A percentile compares a stretch with the other conserved stretches of the same genome.
phyloP scores from a whole-genome alignment of 768 basidiomycete genomes.

The Psilocybe cubensis region DNA sequence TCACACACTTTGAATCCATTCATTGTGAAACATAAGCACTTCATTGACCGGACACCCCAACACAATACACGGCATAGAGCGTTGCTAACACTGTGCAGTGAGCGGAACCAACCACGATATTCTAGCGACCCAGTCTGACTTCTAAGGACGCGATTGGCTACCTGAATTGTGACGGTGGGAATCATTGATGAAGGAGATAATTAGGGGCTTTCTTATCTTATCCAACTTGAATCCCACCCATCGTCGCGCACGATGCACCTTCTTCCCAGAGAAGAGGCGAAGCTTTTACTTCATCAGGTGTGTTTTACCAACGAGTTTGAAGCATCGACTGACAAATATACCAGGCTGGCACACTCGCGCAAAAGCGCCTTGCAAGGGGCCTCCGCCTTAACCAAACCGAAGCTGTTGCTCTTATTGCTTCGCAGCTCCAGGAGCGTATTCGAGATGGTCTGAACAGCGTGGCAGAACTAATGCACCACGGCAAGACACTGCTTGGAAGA shows the following conservation, averaged over 20 bases:
- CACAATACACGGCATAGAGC: no score
- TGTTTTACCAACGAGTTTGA: neutral
- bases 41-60: no score
- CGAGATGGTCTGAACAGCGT: conserved; percentile 89
- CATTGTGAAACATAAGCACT: no score
- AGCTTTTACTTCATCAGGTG: conserved; percentile 75
- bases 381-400: conserved; percentile 86
- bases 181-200: no score
- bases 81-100: no score
- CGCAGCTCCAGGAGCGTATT: conserved; percentile 92
- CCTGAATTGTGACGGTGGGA: no score
- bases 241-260: conserved; percentile 56
- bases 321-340: neutral
- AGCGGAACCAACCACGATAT: no score
- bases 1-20: no score
- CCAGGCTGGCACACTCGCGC: conserved; percentile 86
- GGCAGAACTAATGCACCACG: conserved; percentile 90
- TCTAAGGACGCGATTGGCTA: no score
- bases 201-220: neutral
- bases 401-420: conserved; percentile 86
- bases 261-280: conserved; percentile 75
- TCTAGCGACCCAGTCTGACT: no score
- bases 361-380: conserved; percentile 94
- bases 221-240: neutral
- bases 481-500: conserved; percentile 85